These are phyloP conservation scores for Hibiscus mutabilis DNA, from an alignment of 345 rosid species.

Conservation along the genomic window DNA sequence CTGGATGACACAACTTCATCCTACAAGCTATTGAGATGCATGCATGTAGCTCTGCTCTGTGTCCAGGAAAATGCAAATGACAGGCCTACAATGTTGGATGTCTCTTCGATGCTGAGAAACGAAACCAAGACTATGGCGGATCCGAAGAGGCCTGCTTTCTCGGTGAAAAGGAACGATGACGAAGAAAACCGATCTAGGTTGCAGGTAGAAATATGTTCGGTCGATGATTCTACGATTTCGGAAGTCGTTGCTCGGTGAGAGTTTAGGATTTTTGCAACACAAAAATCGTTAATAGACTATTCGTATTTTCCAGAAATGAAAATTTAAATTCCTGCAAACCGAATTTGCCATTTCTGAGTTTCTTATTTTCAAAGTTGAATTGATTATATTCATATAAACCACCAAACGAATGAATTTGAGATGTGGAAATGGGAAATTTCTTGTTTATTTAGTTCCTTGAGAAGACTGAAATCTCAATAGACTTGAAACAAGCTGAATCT, in stretches of 20 bases:
- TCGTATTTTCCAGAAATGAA: too few relatives aligned
- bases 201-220: neutral
- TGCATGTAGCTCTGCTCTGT: slow-evolving; percentile 10
- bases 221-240: neutral
- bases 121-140: neutral
- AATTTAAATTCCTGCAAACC: too few relatives aligned
- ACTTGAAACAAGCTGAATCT: too few relatives aligned
- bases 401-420: too few relatives aligned
- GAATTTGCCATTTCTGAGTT: too few relatives aligned
- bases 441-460: too few relatives aligned
- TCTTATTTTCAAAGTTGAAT: too few relatives aligned
- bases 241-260: slow-evolving; percentile 1
- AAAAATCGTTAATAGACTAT: too few relatives aligned
- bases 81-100: slow-evolving; percentile 10
- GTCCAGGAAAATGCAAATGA: slow-evolving; percentile 13
- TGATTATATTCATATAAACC: too few relatives aligned
- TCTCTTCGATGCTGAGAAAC: slow-evolving; percentile 4
- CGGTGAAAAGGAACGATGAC: neutral
- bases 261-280: too few relatives aligned
- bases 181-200: neutral
- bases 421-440: too few relatives aligned
- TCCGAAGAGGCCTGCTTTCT: slow-evolving; percentile 9
- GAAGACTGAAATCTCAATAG: too few relatives aligned
- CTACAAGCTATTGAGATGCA: neutral
- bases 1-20: slow-evolving; percentile 8